Percentiles rank a stretch among this genome's conserved stretches.
Evolutionary conservation across 306 rosid species (phyloP).

Genomic region (Oxytropis ochrocephala): DNA sequence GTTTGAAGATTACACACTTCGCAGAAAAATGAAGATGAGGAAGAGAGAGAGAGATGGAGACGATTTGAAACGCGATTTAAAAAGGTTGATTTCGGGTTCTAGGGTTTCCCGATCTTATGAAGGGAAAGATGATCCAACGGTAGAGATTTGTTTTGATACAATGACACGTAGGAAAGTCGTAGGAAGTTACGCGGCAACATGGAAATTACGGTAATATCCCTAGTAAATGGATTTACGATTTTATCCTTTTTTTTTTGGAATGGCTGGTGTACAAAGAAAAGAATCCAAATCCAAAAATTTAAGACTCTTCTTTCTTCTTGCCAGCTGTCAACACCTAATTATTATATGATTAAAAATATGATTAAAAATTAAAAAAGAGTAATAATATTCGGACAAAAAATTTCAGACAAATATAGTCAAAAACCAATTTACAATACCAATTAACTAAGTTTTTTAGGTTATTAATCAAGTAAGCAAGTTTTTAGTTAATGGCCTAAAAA

Average conservation of each 20-base stretch:
- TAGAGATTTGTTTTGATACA: conserved; percentile 13
- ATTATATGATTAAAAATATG: too few species aligned
- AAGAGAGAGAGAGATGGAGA: not conserved
- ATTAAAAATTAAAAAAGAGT: too few species aligned
- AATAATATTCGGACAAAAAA: too few species aligned
- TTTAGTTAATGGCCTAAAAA: too few species aligned
- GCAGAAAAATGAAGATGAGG: not conserved
- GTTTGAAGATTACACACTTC: not conserved
- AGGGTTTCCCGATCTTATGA: conserved; percentile 66
- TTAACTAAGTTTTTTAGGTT: too few species aligned
- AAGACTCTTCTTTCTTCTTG: conserved; percentile 3
- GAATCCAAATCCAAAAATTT: too few species aligned
- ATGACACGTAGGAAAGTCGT: conserved; percentile 30
- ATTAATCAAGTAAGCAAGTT: too few species aligned
- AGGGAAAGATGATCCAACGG: conserved; percentile 41
- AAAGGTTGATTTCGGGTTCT: conserved; percentile 18
- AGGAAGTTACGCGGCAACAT: conserved; percentile 38
- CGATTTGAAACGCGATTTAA: conserved; percentile 29
- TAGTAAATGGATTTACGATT: not conserved
- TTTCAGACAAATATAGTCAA: too few species aligned
- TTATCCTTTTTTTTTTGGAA: not conserved
- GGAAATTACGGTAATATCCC: conserved; percentile 10
- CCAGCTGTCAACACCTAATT: conserved; percentile 29
- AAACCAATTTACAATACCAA: too few species aligned
- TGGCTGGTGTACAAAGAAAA: conserved; percentile 15